Evolutionary conservation across 2,329 filamentous ascomycete species (phyloP).

Genomic region (Aspergillus arachidicola): DNA sequence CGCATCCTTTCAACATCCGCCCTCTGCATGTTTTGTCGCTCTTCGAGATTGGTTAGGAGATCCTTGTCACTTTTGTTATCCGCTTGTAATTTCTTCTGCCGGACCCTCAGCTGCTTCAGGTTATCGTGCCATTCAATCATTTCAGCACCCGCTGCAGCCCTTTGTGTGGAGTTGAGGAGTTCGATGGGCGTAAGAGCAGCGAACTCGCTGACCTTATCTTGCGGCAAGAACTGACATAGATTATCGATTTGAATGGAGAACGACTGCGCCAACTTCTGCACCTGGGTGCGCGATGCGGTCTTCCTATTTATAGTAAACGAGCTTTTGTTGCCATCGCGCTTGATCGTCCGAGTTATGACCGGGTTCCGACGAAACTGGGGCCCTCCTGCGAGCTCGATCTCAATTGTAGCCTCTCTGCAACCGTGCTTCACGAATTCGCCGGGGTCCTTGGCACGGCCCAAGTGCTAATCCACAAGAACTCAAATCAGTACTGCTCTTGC

Average conservation of each 20-base stretch:
- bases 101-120: slow-evolving; percentile 69
- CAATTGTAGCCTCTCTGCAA: slow-evolving; percentile 73
- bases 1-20: slow-evolving; percentile 81
- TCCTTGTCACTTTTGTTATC: slow-evolving; percentile 63
- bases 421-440: slow-evolving; percentile 95
- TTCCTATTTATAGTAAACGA: slow-evolving; percentile 77
- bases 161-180: slow-evolving; percentile 80
- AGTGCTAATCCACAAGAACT: slow-evolving; percentile 51
- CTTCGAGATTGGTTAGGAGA: slow-evolving; percentile 67
- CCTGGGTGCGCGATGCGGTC: slow-evolving; percentile 60
- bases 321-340: slow-evolving; percentile 77
- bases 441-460: slow-evolving; percentile 82
- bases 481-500: background rate
- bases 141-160: slow-evolving; percentile 79
- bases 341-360: slow-evolving; percentile 74
- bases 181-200: slow-evolving; percentile 80
- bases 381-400: slow-evolving; percentile 81
- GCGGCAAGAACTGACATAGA: slow-evolving; percentile 92
- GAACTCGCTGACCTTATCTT: slow-evolving; percentile 95
- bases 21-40: slow-evolving; percentile 72
- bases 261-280: slow-evolving; percentile 67
- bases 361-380: slow-evolving; percentile 63
- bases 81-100: slow-evolving; percentile 66
- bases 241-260: slow-evolving; percentile 97
- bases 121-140: slow-evolving; percentile 78